Percentiles rank a stretch among this genome's conserved stretches.
These are phyloP conservation scores for Galium porrigens DNA, from an alignment of 305 asterid genomes.

Conservation along the genomic window DNA sequence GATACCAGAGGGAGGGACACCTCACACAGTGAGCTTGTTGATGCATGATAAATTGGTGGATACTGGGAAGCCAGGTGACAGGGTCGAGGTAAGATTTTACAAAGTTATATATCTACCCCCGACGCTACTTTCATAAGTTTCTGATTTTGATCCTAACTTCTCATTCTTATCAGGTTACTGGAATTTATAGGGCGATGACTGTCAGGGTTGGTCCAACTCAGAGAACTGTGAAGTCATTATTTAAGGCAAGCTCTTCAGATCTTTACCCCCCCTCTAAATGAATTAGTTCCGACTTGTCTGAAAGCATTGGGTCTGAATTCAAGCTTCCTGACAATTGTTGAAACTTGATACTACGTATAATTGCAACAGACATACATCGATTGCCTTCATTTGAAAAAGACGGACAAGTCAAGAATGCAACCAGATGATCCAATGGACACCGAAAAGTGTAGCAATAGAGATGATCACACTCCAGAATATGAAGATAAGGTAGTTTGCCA, in stretches of 20 bases:
- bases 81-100: slow-evolving; percentile 63
- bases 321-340: neutral
- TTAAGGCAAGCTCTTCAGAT: slow-evolving; percentile 36
- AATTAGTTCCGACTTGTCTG: neutral
- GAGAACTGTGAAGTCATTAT: slow-evolving; percentile 86
- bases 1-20: slow-evolving; percentile 98
- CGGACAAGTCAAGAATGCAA: slow-evolving; percentile 74
- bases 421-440: slow-evolving; percentile 62
- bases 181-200: slow-evolving; percentile 89
- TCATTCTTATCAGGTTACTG: slow-evolving; percentile 58
- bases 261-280: neutral
- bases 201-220: slow-evolving; percentile 86
- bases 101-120: neutral
- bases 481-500: slow-evolving; percentile 42
- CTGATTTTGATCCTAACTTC: slow-evolving; percentile 17
- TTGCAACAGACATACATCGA: slow-evolving; percentile 82
- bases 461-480: slow-evolving; percentile 27
- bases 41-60: slow-evolving; percentile 96
- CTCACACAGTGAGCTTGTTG: slow-evolving; percentile 91
- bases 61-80: slow-evolving; percentile 94
- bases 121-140: neutral
- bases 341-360: slow-evolving; percentile 11
- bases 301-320: neutral
- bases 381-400: slow-evolving; percentile 79
- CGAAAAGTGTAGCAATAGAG: slow-evolving; percentile 31